Conservation (phyloP, 192 early-diverging fungal genomes). For the Pilaira anomala region DNA sequence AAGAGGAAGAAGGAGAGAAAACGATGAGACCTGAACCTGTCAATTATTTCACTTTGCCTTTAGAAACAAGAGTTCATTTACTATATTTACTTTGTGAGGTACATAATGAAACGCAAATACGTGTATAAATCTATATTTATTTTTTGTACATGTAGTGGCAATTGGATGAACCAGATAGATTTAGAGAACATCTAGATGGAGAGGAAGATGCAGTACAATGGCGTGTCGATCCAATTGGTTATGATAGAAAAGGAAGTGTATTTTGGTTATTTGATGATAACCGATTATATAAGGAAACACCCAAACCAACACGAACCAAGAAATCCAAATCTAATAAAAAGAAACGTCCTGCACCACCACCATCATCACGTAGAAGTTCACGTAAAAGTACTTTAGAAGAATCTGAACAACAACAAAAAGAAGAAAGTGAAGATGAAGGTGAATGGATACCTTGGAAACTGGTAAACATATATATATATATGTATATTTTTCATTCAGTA, state of each 20-base stretch:
- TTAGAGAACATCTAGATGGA: conserved; percentile 47
- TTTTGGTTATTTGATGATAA: conserved; percentile 88
- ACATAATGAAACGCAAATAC: conserved; percentile 15
- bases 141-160: conserved; percentile 57
- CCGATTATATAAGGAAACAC: conserved; percentile 59
- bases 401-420: conserved; percentile 30
- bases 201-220: conserved; percentile 63
- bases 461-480: too few relatives aligned
- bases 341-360: conserved; percentile 20
- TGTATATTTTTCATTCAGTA: not conserved
- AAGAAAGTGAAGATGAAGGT: conserved; percentile 42
- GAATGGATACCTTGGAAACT: conserved; percentile 44
- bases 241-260: conserved; percentile 59
- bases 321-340: conserved; percentile 30
- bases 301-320: conserved; percentile 2
- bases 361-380: conserved; percentile 26
- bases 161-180: conserved; percentile 63
- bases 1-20: not conserved
- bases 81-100: conserved; percentile 51
- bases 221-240: conserved; percentile 74
- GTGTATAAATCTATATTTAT: conserved; percentile 7
- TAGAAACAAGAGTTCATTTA: conserved; percentile 40
- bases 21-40: conserved; percentile 10
- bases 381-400: conserved; percentile 9
- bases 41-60: conserved; percentile 40